Percentiles rank a stretch among this genome's conserved stretches.
These are phyloP conservation scores for Stylosanthes scabra DNA, from an alignment of 331 rosid species.

Conservation along the genomic window DNA sequence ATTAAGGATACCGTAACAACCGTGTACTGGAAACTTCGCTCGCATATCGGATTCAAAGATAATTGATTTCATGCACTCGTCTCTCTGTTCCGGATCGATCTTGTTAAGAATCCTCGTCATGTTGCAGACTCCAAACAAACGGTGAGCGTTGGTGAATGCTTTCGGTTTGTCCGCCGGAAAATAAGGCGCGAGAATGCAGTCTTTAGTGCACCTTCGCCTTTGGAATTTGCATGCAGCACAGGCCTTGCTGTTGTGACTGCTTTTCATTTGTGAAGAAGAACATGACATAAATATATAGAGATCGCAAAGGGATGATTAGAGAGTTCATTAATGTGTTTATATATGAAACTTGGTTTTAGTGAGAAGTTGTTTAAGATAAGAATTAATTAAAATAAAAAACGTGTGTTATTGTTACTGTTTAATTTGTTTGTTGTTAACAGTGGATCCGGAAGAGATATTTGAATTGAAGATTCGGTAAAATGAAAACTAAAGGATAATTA, in stretches of 20 bases:
- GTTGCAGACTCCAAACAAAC: constrained; percentile 56
- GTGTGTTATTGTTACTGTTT: too few species aligned
- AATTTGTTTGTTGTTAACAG: not conserved
- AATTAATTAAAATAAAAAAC: too few species aligned
- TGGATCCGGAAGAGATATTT: not conserved
- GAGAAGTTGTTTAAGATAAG: too few species aligned
- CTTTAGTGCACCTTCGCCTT: constrained; percentile 49
- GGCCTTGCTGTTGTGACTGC: constrained; percentile 29
- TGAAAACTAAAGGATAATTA: not conserved
- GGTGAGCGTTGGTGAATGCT: constrained; percentile 53
- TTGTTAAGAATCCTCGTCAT: constrained; percentile 35
- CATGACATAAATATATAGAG: too few species aligned
- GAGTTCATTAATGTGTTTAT: too few species aligned
- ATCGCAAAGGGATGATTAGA: too few species aligned
- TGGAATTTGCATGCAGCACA: constrained; percentile 71
- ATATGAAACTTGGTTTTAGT: too few species aligned
- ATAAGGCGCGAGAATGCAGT: constrained; percentile 52
- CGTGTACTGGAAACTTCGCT: constrained; percentile 38
- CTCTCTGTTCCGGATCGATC: not conserved
- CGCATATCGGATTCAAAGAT: constrained; percentile 56
- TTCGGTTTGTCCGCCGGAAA: constrained; percentile 54
- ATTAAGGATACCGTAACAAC: constrained; percentile 41
- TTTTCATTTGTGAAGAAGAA: too few species aligned
- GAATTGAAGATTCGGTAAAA: not conserved
- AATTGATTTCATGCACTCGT: constrained; percentile 57